Evolutionary conservation across 148 eudicot genomes (phyloP).

Genomic region (Camellia japonica): DNA sequence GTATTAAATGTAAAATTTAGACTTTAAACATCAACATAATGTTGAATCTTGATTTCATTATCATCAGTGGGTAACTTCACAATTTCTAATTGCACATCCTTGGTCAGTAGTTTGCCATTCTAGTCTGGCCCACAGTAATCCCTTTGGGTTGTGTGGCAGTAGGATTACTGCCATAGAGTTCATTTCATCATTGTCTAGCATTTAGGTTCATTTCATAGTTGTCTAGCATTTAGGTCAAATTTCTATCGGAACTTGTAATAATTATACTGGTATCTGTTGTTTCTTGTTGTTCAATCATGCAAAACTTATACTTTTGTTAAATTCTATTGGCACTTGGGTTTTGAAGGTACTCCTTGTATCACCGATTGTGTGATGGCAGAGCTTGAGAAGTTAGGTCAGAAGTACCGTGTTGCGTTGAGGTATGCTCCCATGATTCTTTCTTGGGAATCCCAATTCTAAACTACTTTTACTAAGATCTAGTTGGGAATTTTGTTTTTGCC

Average conservation of each 20-base stretch:
- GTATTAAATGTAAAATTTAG: not conserved
- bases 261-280: not conserved
- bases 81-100: not conserved
- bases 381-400: constrained; percentile 93
- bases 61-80: not conserved
- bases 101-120: not conserved
- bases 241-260: not conserved
- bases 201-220: not conserved
- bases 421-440: constrained; percentile 19
- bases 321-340: constrained; percentile 5
- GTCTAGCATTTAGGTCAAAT: not conserved
- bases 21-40: not conserved
- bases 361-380: constrained; percentile 99
- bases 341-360: constrained; percentile 89
- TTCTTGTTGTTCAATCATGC: not conserved
- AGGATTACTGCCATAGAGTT: not conserved
- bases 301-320: not conserved
- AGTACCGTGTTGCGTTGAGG: constrained; percentile 94
- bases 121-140: not conserved
- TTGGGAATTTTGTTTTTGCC: not conserved
- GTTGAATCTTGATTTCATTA: not conserved
- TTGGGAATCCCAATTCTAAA: not conserved
- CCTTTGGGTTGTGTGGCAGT: not conserved
- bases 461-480: not conserved
- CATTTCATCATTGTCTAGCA: not conserved